Conservation (phyloP, 1,139 yeast species). For the Scheffersomyces cryptocercus region DNA sequence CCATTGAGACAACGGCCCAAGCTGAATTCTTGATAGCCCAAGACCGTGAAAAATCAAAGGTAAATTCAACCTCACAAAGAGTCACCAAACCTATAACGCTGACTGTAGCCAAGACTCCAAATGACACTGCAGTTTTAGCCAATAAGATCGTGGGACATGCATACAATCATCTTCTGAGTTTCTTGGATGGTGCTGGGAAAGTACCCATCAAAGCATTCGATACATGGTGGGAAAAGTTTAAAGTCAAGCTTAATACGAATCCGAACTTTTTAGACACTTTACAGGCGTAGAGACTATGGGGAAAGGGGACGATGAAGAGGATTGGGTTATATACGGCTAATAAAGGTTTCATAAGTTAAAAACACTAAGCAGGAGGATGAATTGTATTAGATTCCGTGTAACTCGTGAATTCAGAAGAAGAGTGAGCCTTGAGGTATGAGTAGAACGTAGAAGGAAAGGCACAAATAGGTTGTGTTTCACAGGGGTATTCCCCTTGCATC, state of each 20-base stretch:
- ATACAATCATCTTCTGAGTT: conserved; percentile 84
- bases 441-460: no score
- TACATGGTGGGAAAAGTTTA: conserved; percentile 95
- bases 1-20: conserved; percentile 71
- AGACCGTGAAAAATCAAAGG: conserved; percentile 16
- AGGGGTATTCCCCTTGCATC: no score
- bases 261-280: conserved; percentile 71
- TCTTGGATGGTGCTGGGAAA: conserved; percentile 72
- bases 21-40: conserved; percentile 55
- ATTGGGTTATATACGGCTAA: no score
- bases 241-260: conserved; percentile 68
- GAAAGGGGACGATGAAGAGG: no score
- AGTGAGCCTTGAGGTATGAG: no score
- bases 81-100: conserved; percentile 9
- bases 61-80: conserved; percentile 9
- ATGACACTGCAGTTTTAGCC: conserved; percentile 57
- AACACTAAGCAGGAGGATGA: no score
- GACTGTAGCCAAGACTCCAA: conserved; percentile 18
- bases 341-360: no score
- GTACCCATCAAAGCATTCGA: conserved; percentile 90
- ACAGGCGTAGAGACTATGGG: conserved; percentile 1
- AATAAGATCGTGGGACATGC: conserved; percentile 90
- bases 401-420: no score
- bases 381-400: no score
- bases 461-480: no score